phyloP scores from a whole-genome alignment of 495 filamentous ascomycete species.

The Tuber brumale region DNA sequence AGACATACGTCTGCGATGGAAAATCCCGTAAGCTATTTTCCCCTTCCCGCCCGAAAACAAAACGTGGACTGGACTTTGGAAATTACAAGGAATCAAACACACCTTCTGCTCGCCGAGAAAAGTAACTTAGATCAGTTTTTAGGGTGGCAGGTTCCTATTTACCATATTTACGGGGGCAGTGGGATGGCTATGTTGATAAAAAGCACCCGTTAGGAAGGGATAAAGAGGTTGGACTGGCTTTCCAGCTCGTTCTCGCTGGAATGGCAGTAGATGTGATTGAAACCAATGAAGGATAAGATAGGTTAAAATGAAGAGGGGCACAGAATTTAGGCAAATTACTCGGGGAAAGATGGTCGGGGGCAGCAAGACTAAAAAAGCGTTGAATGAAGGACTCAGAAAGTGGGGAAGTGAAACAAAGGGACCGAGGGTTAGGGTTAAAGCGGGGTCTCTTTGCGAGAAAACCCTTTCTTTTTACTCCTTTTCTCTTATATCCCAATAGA shows the following conservation, averaged over 20 bases:
- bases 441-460: neutral
- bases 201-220: neutral
- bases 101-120: conserved; percentile 37
- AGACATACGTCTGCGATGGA: conserved; percentile 24
- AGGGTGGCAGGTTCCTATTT: conserved; percentile 27
- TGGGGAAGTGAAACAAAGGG: neutral
- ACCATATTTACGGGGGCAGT: conserved; percentile 12
- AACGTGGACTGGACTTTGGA: neutral
- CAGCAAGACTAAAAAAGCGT: neutral
- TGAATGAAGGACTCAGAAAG: neutral
- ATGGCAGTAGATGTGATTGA: neutral
- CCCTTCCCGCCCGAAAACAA: neutral
- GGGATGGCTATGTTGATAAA: neutral
- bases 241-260: neutral
- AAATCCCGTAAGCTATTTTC: conserved; percentile 20
- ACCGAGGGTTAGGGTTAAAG: conserved; percentile 12
- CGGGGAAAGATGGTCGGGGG: neutral
- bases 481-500: neutral
- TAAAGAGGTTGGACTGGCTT: neutral
- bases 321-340: neutral
- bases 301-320: neutral
- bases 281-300: neutral
- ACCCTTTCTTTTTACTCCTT: conserved; percentile 16
- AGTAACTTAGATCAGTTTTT: conserved; percentile 30
- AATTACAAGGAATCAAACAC: conserved; percentile 9